These are phyloP conservation scores for Nemania abortiva DNA, from an alignment of 2,329 filamentous ascomycete genomes.

Conservation along the genomic window DNA sequence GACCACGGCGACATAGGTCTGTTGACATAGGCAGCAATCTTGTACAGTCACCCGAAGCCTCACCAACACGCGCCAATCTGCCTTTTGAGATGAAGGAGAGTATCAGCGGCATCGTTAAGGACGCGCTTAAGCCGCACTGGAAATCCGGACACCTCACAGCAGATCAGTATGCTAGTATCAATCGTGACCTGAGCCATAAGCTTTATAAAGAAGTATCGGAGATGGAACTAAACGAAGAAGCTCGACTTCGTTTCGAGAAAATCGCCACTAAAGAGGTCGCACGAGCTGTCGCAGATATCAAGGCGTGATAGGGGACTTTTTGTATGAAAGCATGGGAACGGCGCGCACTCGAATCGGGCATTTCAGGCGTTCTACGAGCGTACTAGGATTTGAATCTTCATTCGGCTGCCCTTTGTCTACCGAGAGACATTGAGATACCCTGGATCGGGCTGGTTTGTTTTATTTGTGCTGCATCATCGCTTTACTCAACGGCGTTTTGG, in stretches of 20 bases:
- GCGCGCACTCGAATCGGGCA: conserved; percentile 37
- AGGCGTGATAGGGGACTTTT: conserved; percentile 43
- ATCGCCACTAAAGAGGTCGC: conserved; percentile 83
- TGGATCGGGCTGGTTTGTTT: conserved; percentile 34
- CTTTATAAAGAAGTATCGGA: conserved; percentile 79
- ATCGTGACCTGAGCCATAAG: conserved; percentile 87
- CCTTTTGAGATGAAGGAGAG: conserved; percentile 87
- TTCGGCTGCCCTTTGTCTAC: conserved; percentile 26
- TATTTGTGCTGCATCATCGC: conserved; percentile 29
- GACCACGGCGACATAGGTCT: conserved; percentile 61
- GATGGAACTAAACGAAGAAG: conserved; percentile 71
- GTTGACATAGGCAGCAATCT: conserved; percentile 54
- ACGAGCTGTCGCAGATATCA: conserved; percentile 73
- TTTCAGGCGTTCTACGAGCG: conserved; percentile 39
- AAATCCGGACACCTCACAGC: conserved; percentile 82
- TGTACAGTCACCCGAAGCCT: conserved; percentile 70
- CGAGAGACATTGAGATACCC: conserved; percentile 39
- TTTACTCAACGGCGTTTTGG: conserved; percentile 33
- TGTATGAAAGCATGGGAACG: conserved; percentile 38
- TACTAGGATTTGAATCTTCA: conserved; percentile 23
- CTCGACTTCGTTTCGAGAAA: conserved; percentile 78
- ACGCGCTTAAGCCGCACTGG: conserved; percentile 85
- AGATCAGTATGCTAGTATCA: conserved; percentile 93
- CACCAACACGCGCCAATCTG: conserved; percentile 74
- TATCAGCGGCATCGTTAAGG: conserved; percentile 88